Percentiles rank a stretch among this genome's conserved stretches.
Conservation (phyloP, 768 basidiomycete species). For the Russula sp. region DNA sequence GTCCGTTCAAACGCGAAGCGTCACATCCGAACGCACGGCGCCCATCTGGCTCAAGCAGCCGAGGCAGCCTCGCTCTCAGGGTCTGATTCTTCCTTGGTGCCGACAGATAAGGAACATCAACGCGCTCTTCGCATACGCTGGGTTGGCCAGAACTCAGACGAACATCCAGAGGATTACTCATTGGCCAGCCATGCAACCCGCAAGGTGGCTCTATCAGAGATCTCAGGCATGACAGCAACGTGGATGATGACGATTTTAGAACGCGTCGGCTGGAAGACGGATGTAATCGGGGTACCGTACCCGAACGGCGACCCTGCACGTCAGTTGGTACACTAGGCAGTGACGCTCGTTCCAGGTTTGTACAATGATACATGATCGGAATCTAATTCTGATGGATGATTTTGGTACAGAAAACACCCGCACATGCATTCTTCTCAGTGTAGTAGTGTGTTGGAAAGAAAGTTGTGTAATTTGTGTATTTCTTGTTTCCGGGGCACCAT, state of each 20-base stretch:
- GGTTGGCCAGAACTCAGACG: slow-evolving; percentile 23
- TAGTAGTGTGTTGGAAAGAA: slow-evolving; percentile 19
- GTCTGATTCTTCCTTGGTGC: slow-evolving; percentile 5
- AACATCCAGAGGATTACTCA: slow-evolving; percentile 10
- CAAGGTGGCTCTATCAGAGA: slow-evolving; percentile 1
- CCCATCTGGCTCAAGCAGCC: slow-evolving; percentile 36
- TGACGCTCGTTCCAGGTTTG: slow-evolving; percentile 22
- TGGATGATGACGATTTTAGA: slow-evolving; percentile 10
- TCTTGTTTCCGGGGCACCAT: slow-evolving; percentile 19
- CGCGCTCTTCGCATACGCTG: slow-evolving; percentile 27
- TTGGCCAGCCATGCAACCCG: slow-evolving; percentile 2
- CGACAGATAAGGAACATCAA: slow-evolving; percentile 19
- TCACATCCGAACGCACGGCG: slow-evolving; percentile 74
- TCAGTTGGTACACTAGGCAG: slow-evolving; percentile 1
- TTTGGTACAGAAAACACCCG: slow-evolving; percentile 1
- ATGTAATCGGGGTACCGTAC: slow-evolving; percentile 1
- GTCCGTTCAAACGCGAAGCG: slow-evolving; percentile 80
- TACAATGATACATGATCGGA: neutral
- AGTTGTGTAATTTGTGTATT: slow-evolving; percentile 21
- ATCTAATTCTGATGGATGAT: slow-evolving; percentile 3
- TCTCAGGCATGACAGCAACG: neutral
- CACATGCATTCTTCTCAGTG: slow-evolving; percentile 16
- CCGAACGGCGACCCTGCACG: neutral
- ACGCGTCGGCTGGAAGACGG: slow-evolving; percentile 11
- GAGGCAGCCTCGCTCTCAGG: slow-evolving; percentile 2